Conservation (phyloP, 106 monocot species). For the Cymbidium sinense region DNA sequence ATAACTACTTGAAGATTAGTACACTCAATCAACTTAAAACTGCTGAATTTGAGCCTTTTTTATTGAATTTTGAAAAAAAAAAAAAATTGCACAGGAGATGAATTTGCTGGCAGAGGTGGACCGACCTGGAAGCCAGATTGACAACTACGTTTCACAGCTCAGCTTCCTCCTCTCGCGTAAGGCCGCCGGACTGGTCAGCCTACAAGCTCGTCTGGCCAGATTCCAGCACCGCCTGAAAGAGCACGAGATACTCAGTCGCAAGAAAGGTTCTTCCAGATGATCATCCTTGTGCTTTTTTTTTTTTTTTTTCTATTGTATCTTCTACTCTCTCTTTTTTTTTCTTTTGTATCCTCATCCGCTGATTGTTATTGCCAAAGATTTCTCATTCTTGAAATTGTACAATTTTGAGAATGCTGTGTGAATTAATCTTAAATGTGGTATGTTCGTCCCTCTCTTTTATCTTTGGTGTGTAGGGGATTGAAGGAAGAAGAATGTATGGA, state of each 20-base stretch:
- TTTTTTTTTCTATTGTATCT: not conserved
- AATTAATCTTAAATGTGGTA: not conserved
- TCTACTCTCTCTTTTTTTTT: not conserved
- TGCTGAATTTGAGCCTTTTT: no score
- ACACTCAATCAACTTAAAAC: no score
- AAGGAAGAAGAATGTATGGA: no score
- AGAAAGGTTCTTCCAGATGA: conserved; percentile 3
- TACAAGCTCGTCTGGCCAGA: conserved; percentile 74
- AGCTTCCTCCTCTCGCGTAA: conserved; percentile 70
- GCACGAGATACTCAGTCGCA: conserved; percentile 57
- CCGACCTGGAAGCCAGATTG: conserved; percentile 78
- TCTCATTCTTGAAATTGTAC: not conserved
- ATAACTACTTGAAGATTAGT: no score
- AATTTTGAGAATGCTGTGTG: not conserved
- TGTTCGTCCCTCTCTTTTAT: not conserved
- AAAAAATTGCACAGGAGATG: conserved; percentile 77
- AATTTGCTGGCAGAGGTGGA: conserved; percentile 78
- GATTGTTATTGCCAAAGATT: conserved; percentile 1
- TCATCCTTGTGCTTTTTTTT: not conserved
- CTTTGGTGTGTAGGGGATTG: not conserved
- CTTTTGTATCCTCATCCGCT: not conserved
- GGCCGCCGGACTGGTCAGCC: conserved; percentile 68
- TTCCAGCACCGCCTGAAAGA: conserved; percentile 90
- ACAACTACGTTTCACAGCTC: conserved; percentile 69
- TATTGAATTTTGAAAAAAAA: not conserved